Conservation (phyloP, 768 basidiomycete genomes). For the Trametes maxima region DNA sequence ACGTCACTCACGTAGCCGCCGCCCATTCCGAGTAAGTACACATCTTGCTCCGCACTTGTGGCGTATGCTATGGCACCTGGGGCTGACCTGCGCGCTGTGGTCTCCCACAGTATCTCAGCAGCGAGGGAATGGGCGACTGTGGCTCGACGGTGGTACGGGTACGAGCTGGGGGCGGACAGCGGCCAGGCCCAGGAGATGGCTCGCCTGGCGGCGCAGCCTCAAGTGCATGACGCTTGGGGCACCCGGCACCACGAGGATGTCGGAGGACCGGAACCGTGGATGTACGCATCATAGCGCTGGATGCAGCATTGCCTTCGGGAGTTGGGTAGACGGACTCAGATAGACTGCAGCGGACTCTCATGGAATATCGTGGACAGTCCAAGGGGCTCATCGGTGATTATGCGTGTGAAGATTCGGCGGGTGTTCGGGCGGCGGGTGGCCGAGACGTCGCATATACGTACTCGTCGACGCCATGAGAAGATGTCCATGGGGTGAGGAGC, state of each 20-base stretch:
- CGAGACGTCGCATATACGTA: background rate
- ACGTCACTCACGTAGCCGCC: slow-evolving; percentile 60
- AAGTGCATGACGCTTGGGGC: slow-evolving; percentile 52
- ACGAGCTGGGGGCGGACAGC: slow-evolving; percentile 59
- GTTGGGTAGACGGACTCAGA: too few species aligned
- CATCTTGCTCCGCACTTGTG: background rate
- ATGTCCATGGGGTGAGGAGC: background rate
- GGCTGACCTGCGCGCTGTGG: background rate
- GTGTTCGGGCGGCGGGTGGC: too few species aligned
- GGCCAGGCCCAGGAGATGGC: slow-evolving; percentile 47
- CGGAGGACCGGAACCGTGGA: slow-evolving; percentile 21
- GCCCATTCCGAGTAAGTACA: slow-evolving; percentile 62
- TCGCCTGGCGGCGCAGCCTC: slow-evolving; percentile 38
- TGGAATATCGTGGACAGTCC: too few species aligned
- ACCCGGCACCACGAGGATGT: slow-evolving; percentile 29
- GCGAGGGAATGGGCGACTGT: slow-evolving; percentile 51
- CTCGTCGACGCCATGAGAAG: slow-evolving; percentile 2
- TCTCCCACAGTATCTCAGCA: slow-evolving; percentile 43
- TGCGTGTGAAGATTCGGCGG: background rate
- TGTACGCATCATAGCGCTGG: background rate
- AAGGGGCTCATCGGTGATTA: background rate
- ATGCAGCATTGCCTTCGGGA: background rate
- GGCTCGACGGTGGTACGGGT: slow-evolving; percentile 55
- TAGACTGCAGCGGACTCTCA: too few species aligned
- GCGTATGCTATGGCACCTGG: background rate